Evolutionary conservation across 305 asterid species (phyloP).

Genomic region (Fraxinus platypoda): DNA sequence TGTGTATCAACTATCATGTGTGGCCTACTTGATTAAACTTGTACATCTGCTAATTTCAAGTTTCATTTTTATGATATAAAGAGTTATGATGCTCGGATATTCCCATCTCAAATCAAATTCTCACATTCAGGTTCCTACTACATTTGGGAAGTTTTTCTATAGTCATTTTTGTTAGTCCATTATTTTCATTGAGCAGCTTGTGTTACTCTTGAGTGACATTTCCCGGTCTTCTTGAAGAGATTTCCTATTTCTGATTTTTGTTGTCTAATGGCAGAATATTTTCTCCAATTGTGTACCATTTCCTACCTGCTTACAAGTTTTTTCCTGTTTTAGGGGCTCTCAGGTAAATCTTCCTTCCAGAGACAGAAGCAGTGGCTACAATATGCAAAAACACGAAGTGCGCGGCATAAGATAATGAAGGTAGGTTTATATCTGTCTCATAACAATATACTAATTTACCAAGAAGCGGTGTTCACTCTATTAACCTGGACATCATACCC

Average conservation of each 20-base stretch:
- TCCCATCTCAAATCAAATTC: neutral
- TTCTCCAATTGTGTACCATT: neutral
- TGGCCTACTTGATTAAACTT: neutral
- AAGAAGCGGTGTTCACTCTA: neutral
- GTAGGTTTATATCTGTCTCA: constrained; percentile 40
- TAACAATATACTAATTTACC: neutral
- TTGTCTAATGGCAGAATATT: neutral
- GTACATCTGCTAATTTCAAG: neutral
- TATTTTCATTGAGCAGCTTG: neutral
- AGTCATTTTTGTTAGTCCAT: neutral
- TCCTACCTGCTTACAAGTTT: neutral
- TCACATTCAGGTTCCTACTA: neutral
- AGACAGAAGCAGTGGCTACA: constrained; percentile 93
- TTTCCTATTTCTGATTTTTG: neutral
- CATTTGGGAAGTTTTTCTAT: neutral
- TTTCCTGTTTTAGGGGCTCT: constrained; percentile 58
- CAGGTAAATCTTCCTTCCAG: constrained; percentile 86
- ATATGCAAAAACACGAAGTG: constrained; percentile 94
- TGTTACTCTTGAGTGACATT: neutral
- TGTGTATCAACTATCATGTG: neutral
- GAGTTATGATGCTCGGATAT: neutral
- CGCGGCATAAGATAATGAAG: constrained; percentile 91
- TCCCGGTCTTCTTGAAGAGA: neutral
- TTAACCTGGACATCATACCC: constrained; percentile 20
- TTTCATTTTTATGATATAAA: neutral